phyloP scores from a whole-genome alignment of 345 rosid species.

The Mangifera indica region DNA sequence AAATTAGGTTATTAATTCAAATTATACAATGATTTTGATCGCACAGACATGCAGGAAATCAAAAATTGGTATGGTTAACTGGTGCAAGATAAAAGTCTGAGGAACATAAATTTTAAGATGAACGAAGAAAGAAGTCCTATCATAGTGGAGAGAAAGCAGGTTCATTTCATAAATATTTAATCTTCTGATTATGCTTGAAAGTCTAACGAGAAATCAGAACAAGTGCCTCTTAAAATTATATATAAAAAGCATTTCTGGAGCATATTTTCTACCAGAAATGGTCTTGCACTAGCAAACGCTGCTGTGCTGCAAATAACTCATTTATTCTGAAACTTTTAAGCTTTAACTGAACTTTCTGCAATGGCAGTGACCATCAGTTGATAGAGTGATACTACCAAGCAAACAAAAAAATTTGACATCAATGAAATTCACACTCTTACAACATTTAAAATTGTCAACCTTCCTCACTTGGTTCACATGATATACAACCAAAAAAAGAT shows the following conservation, averaged over 20 bases:
- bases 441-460: background rate
- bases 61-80: no score
- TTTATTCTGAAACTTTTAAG: conserved; percentile 6
- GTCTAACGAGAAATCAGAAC: background rate
- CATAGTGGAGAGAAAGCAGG: no score
- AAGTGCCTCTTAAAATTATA: background rate
- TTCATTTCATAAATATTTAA: background rate
- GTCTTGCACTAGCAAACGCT: background rate
- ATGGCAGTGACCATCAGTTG: background rate
- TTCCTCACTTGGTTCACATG: background rate
- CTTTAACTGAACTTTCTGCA: background rate
- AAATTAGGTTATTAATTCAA: conserved; percentile 19
- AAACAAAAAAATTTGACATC: background rate
- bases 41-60: background rate
- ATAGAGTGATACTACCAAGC: background rate
- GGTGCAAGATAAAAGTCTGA: no score
- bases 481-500: background rate
- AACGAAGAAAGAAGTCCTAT: background rate
- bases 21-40: background rate
- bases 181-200: background rate
- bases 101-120: background rate
- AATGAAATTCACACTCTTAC: background rate
- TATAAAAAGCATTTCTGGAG: background rate
- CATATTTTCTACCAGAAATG: background rate
- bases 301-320: background rate